These are phyloP conservation scores for Oropetium thomaeum DNA, from an alignment of 176 grass and related monocot species.

Conservation along the genomic window DNA sequence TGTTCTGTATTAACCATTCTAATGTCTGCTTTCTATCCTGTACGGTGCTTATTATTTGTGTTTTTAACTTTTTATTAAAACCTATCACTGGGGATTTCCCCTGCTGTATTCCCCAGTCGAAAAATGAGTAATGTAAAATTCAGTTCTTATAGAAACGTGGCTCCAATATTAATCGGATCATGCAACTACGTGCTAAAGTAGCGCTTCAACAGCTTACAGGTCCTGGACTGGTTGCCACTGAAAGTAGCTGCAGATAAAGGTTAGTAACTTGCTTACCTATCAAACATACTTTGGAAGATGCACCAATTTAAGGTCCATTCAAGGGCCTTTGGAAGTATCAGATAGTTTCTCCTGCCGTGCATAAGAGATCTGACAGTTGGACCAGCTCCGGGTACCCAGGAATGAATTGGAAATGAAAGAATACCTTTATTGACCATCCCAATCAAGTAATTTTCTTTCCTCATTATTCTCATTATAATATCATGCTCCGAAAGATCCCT, in stretches of 20 bases:
- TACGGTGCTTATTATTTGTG: too few relatives aligned
- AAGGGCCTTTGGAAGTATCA: constrained; percentile 90
- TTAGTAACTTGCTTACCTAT: constrained; percentile 55
- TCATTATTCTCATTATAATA: constrained; percentile 96
- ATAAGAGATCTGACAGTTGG: constrained; percentile 51
- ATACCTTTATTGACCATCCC: constrained; percentile 97
- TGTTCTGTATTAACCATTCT: too few relatives aligned
- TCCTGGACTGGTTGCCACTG: background rate
- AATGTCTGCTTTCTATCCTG: too few relatives aligned
- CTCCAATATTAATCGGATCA: background rate
- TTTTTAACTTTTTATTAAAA: too few relatives aligned
- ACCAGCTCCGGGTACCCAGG: constrained; percentile 72
- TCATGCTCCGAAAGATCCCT: constrained; percentile 95
- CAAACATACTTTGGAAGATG: constrained; percentile 99
- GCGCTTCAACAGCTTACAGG: background rate
- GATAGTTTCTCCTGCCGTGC: constrained; percentile 55
- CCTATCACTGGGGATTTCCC: too few relatives aligned
- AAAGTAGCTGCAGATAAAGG: constrained; percentile 8
- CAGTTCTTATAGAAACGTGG: background rate
- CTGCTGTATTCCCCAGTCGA: too few relatives aligned
- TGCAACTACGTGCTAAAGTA: constrained; percentile 1
- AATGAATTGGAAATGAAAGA: constrained; percentile 83
- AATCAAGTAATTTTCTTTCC: constrained; percentile 99
- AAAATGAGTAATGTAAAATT: too few relatives aligned
- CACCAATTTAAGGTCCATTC: constrained; percentile 99